Evolutionary conservation across 225 moss, liverwort and hornwort species (phyloP).

Genomic region (Straminergon stramineum): DNA sequence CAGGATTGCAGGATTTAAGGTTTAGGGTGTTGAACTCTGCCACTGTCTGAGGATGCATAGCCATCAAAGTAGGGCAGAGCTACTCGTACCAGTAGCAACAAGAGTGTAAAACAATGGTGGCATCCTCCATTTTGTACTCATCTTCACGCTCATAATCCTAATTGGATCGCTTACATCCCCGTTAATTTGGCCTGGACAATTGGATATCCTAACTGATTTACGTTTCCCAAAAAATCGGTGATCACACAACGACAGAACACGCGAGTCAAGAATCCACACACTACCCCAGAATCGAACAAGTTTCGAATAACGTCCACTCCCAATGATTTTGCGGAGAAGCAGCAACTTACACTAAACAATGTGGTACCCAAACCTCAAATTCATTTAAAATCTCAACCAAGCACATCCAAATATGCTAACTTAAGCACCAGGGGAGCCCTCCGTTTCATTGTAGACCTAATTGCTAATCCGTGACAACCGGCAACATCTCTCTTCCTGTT

Average conservation of each 20-base stretch:
- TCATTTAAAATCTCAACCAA: slow-evolving; percentile 6
- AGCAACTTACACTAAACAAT: slow-evolving; percentile 3
- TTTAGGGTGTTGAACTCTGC: slow-evolving; percentile 8
- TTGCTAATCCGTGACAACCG: background rate
- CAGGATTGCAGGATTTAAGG: background rate
- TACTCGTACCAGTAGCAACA: slow-evolving; percentile 46
- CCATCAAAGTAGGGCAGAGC: slow-evolving; percentile 48
- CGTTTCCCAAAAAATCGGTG: background rate
- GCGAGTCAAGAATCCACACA: background rate
- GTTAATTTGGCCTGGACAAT: slow-evolving; percentile 23
- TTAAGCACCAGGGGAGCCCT: slow-evolving; percentile 28
- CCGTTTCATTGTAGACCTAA: background rate
- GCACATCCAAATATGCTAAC: slow-evolving; percentile 2
- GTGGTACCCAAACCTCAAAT: background rate
- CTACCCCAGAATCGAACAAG: slow-evolving; percentile 37
- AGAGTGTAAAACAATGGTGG: slow-evolving; percentile 42
- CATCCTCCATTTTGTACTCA: slow-evolving; percentile 49
- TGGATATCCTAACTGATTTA: slow-evolving; percentile 12
- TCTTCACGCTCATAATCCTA: slow-evolving; percentile 44
- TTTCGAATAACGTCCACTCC: slow-evolving; percentile 30
- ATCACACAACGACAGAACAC: background rate
- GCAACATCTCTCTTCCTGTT: slow-evolving; percentile 11
- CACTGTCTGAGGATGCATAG: slow-evolving; percentile 37
- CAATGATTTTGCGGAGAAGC: slow-evolving; percentile 12
- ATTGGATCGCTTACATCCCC: slow-evolving; percentile 18